These are phyloP conservation scores for Vairimorpha necatrix DNA, from an alignment of 371 early-diverging fungal species.

Conservation along the genomic window DNA sequence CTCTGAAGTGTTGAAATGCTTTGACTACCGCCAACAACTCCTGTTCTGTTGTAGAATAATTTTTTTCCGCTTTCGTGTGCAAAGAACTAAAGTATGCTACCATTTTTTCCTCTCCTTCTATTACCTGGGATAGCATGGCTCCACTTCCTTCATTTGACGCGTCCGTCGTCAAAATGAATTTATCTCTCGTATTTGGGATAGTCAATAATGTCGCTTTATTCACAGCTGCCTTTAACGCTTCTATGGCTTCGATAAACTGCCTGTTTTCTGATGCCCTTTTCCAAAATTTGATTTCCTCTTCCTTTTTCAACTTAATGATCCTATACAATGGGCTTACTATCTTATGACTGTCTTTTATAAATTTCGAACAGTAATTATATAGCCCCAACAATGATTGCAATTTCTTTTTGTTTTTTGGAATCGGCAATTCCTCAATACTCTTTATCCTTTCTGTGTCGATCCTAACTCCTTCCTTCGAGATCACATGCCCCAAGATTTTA, in stretches of 20 bases:
- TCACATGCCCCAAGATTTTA: slow-evolving; percentile 34
- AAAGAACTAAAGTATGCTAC: not conserved
- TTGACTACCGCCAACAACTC: slow-evolving; percentile 24
- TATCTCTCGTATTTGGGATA: slow-evolving; percentile 20
- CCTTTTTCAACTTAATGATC: not conserved
- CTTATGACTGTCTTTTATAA: slow-evolving; percentile 1
- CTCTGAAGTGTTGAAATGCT: slow-evolving; percentile 20
- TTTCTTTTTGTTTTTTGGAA: slow-evolving; percentile 17
- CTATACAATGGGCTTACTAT: not conserved
- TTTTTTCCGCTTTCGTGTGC: slow-evolving; percentile 15
- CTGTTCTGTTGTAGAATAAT: slow-evolving; percentile 29
- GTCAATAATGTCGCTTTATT: not conserved
- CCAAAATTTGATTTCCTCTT: not conserved
- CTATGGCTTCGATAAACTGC: not conserved
- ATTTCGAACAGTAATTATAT: slow-evolving; percentile 31
- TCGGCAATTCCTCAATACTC: not conserved
- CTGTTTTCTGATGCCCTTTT: not conserved
- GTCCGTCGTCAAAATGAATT: slow-evolving; percentile 44
- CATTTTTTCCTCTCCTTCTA: slow-evolving; percentile 9
- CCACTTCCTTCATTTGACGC: slow-evolving; percentile 28
- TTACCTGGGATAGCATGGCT: slow-evolving; percentile 27
- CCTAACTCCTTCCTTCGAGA: not conserved
- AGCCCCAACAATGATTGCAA: slow-evolving; percentile 36
- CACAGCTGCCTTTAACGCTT: not conserved
- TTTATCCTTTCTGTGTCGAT: slow-evolving; percentile 13